These are phyloP conservation scores for Metschnikowia aberdeeniae DNA, from an alignment of 805 yeast genomes.

Conservation along the genomic window DNA sequence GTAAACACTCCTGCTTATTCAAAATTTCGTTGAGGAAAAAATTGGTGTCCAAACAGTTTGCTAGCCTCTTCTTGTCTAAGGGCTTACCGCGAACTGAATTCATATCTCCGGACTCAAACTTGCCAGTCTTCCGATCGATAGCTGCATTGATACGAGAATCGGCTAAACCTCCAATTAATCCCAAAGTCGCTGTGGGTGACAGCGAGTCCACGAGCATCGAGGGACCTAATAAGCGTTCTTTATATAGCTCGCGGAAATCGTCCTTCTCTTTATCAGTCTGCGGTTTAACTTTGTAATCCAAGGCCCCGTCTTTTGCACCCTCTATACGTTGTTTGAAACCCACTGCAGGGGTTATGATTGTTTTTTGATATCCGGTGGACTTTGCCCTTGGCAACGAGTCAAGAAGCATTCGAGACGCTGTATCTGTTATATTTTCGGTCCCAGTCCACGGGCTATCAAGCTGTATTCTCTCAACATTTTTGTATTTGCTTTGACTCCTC, in stretches of 20 bases:
- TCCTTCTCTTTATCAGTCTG: slow-evolving; percentile 28
- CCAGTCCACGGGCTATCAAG: slow-evolving; percentile 15
- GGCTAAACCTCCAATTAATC: slow-evolving; percentile 62
- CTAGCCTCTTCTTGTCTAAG: slow-evolving; percentile 48
- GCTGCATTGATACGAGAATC: slow-evolving; percentile 67
- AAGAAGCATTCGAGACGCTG: slow-evolving; percentile 14
- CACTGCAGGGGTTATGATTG: slow-evolving; percentile 20
- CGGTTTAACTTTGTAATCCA: slow-evolving; percentile 56
- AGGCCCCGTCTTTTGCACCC: slow-evolving; percentile 58
- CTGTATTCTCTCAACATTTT: slow-evolving; percentile 4
- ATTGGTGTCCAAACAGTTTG: slow-evolving; percentile 58
- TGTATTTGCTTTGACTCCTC: slow-evolving; percentile 25
- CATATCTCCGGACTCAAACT: slow-evolving; percentile 53
- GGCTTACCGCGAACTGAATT: slow-evolving; percentile 55
- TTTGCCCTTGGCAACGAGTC: slow-evolving; percentile 16
- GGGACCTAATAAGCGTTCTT: slow-evolving; percentile 61
- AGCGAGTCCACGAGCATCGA: slow-evolving; percentile 41
- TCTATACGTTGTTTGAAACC: slow-evolving; percentile 41
- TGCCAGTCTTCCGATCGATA: slow-evolving; percentile 62
- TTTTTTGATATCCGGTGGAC: slow-evolving; percentile 9
- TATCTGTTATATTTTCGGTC: slow-evolving; percentile 10
- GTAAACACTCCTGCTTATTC: slow-evolving; percentile 69
- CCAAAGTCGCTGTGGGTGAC: slow-evolving; percentile 42
- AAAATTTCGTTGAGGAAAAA: slow-evolving; percentile 77
- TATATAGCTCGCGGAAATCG: slow-evolving; percentile 56